Base-by-base conservation (phyloP, 306 rosid species). In the Cyamopsis tetragonoloba region DNA sequence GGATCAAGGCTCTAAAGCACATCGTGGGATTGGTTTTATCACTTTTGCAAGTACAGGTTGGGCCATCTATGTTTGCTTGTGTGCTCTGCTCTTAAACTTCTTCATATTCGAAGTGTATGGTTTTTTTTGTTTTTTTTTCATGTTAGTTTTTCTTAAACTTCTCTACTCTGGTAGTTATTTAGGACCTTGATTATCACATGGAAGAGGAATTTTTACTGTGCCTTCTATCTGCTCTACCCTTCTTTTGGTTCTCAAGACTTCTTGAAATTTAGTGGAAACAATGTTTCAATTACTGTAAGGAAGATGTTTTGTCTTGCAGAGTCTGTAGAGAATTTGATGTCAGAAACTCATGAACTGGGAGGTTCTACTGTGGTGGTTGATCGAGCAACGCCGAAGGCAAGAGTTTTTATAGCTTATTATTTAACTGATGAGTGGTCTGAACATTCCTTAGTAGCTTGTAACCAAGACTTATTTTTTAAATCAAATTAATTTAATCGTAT, bases 351-450 rank as follows among this genome's bases (percentile, higher is more conserved):
- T 78, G 95, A 91, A 54, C 74, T 95, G 63, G 99, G 96, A 3
- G 97, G 97, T 62, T 84, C 96, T 62, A 43, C 84, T 54, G 87
- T 95, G 57, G 99, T 95, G 78, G 97, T 95, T 79, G 99, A 95
- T 77, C 86, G 95, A 63, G 99, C 99, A 8, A 95, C 97, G 22
- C 97, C 97, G 20, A 95, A 95, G 96, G 99, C 72, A 88, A 83
- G 87, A 70, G 50, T 69, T 66, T 71, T 48, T 62, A 22, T 43
- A 49, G 39, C 73, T 66, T 47, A 50, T 46, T 59, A 26, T 54
- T 71, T 58, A 28, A 30, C 23, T 10, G 3, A 56, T 39, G 12
- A 72, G n/a, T 18, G 35, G 41, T 73, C 11, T 43, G 37, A 43
- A 35, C 38, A 35, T 68, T 62, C 46, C 50, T 19, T 32, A 59